These are phyloP conservation scores for Pulveroboletus sp. DNA, from an alignment of 768 basidiomycete species.

Conservation along the genomic window DNA sequence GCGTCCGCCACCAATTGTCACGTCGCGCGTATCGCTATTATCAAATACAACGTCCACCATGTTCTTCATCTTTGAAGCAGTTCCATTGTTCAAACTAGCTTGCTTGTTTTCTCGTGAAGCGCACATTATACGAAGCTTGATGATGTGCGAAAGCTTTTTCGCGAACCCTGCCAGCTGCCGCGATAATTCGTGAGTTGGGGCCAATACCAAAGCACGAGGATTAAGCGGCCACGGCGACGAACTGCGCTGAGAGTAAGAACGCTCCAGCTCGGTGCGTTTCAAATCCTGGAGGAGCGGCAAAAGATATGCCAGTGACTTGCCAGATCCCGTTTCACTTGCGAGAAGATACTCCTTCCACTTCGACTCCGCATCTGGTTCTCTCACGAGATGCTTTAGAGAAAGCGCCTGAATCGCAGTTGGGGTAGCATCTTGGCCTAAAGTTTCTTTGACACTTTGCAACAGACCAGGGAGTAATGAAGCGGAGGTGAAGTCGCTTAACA, in stretches of 20 bases:
- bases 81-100: slow-evolving; percentile 28
- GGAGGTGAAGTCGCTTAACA: slow-evolving; percentile 51
- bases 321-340: slow-evolving; percentile 88
- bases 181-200: slow-evolving; percentile 87
- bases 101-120: slow-evolving; percentile 57
- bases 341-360: slow-evolving; percentile 54
- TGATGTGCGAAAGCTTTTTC: slow-evolving; percentile 69
- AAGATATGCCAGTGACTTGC: slow-evolving; percentile 89
- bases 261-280: slow-evolving; percentile 57
- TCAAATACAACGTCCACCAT: slow-evolving; percentile 16
- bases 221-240: slow-evolving; percentile 36
- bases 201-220: slow-evolving; percentile 78
- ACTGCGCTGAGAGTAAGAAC: slow-evolving; percentile 2
- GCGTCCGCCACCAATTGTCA: slow-evolving; percentile 24
- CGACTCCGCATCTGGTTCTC: slow-evolving; percentile 13
- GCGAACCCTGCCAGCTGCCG: slow-evolving; percentile 76
- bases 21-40: slow-evolving; percentile 24
- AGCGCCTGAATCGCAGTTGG: slow-evolving; percentile 83
- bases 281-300: slow-evolving; percentile 78
- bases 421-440: slow-evolving; percentile 51
- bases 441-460: slow-evolving; percentile 50
- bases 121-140: slow-evolving; percentile 76
- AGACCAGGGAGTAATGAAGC: slow-evolving; percentile 72
- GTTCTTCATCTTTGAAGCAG: slow-evolving; percentile 49
- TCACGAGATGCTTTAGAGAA: slow-evolving; percentile 63